Evolutionary conservation across 768 basidiomycete species (phyloP).

Genomic region (Austroboletus festivus): DNA sequence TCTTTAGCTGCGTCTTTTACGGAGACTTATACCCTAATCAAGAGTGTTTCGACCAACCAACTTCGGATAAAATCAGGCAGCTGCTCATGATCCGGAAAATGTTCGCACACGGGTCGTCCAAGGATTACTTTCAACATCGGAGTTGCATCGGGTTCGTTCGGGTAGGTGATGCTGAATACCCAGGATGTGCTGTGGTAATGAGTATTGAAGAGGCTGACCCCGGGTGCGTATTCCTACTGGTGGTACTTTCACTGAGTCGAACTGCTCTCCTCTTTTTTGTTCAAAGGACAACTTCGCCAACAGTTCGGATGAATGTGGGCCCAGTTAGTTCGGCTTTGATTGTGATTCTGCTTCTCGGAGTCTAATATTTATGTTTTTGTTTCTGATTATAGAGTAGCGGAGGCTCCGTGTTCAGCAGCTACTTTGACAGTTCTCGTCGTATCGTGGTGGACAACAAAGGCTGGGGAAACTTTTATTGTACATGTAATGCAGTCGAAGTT

Average conservation of each 20-base stretch:
- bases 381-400: constrained; percentile 28
- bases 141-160: constrained; percentile 80
- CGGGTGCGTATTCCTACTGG: constrained; percentile 13
- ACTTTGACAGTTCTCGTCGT: constrained; percentile 42
- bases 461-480: constrained; percentile 66
- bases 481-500: constrained; percentile 52
- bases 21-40: constrained; percentile 75
- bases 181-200: constrained; percentile 69
- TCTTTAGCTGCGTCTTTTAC: constrained; percentile 79
- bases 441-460: constrained; percentile 52
- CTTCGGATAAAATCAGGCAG: constrained; percentile 47
- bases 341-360: not conserved
- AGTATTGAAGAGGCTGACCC: constrained; percentile 47
- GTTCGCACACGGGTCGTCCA: constrained; percentile 62
- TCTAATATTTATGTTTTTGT: not conserved
- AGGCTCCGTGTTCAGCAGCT: constrained; percentile 43
- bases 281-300: constrained; percentile 25
- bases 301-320: constrained; percentile 63
- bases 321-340: constrained; percentile 39
- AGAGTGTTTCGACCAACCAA: constrained; percentile 58
- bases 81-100: constrained; percentile 61
- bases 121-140: constrained; percentile 55
- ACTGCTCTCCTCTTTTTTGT: not conserved
- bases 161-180: constrained; percentile 49
- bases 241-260: not conserved